phyloP scores from a whole-genome alignment of 345 rosid species.

The Brassica juncea region DNA sequence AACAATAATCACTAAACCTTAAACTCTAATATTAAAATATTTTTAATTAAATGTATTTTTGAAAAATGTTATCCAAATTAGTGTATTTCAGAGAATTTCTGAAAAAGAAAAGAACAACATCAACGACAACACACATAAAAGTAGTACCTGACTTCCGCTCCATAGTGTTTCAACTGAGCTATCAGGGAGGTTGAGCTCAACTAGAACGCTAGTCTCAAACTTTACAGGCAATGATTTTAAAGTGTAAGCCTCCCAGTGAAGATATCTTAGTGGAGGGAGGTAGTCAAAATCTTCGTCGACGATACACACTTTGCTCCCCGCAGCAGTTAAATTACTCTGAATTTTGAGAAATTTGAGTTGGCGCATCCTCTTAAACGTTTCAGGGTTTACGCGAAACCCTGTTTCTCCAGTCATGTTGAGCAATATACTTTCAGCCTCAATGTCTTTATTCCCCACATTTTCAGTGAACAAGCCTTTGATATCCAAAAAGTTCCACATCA shows the following conservation, averaged over 20 bases:
- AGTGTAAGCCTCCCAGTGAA: neutral
- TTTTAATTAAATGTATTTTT: too few species aligned
- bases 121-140: neutral
- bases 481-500: constrained; percentile 23
- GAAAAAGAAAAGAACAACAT: too few species aligned
- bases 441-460: constrained; percentile 16
- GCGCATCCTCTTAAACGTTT: neutral
- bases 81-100: too few species aligned
- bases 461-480: constrained; percentile 26
- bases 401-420: constrained; percentile 1
- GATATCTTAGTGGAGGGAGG: constrained; percentile 5
- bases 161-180: constrained; percentile 5
- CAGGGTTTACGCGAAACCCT: neutral
- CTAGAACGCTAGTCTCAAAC: neutral
- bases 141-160: neutral
- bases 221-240: neutral
- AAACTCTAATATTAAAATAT: too few species aligned
- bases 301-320: neutral
- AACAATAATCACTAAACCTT: too few species aligned
- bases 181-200: neutral
- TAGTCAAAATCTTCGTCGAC: neutral
- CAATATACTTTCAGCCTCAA: neutral
- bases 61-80: too few species aligned
- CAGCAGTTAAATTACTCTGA: neutral
- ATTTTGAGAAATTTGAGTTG: neutral